Evolutionary conservation across 495 filamentous ascomycete genomes (phyloP), one percentile per base, ranked within the genome.

Genomic region (Aspergillus taichungensis): DNA sequence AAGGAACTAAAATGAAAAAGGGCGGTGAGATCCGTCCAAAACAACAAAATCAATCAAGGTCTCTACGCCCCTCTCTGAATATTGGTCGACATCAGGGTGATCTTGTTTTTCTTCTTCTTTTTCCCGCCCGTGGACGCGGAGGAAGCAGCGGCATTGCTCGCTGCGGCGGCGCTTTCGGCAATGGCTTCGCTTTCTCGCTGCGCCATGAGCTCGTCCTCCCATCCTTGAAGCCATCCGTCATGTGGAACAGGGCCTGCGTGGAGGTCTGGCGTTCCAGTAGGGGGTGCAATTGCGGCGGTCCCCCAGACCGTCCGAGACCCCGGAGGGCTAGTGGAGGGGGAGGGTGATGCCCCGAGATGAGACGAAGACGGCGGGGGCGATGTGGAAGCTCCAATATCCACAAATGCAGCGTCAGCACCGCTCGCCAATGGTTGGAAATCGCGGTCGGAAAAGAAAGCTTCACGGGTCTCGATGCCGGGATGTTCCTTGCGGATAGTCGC

Each of bases 101-200:
- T 95, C 69, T 94, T 89, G 42, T 77, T 80, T 68, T 94, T 95
- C 72, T 91, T 94, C 66, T 86, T 88, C 68, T 87, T 89, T 42
- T 73, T 73, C 39, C 67, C 67, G 6, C 58, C 62, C 7, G 55
- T 55, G 13, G 34, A 51, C 40, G 36, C 55, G 35, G 50, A 59
- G 34, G 48, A 52, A 45, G 41, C 52, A 13, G 65, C 2, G 14
- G 44, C 48, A 13, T 49, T 53, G 34, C 52, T 60, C 9, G 53
- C 61, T 34, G 65, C 62, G 18, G 53, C 36, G 10, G 51, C 52
- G 11, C 59, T 60, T 30, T 66, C 62, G 1, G 68, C 64, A 9
- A 73, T 55, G n/a, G 66, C 7, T 38, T 65, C 66, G 13, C 55
- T 61, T 43, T 70, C 66, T 34, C 62, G 64, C 3, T 67, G 77